These are phyloP conservation scores for Stemphylium vesicarium DNA, from an alignment of 2,329 filamentous ascomycete species.

Conservation along the genomic window DNA sequence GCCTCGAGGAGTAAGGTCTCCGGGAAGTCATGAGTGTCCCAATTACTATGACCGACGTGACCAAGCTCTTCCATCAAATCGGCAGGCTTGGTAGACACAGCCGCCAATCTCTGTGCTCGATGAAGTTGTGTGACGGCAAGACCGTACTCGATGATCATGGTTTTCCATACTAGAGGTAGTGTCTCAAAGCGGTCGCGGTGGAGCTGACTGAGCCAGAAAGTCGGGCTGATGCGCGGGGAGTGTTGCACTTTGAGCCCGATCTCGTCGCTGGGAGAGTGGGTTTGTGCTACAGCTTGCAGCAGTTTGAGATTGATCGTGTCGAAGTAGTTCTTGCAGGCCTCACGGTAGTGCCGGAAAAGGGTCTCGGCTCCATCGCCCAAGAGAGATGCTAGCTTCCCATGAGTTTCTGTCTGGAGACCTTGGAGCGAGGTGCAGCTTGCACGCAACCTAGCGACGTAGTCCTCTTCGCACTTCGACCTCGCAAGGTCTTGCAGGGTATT, in stretches of 20 bases:
- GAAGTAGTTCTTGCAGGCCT: constrained; percentile 7
- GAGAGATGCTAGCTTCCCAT: background rate
- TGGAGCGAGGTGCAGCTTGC: constrained; percentile 22
- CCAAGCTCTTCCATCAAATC: constrained; percentile 45
- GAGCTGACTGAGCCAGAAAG: constrained; percentile 35
- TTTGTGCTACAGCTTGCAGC: constrained; percentile 12
- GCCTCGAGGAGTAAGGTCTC: constrained; percentile 70
- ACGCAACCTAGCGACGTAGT: constrained; percentile 27
- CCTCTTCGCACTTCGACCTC: constrained; percentile 22
- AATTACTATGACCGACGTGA: constrained; percentile 63
- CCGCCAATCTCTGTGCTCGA: constrained; percentile 34
- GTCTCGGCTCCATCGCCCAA: constrained; percentile 8
- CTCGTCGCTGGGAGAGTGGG: background rate
- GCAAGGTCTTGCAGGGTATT: constrained; percentile 12
- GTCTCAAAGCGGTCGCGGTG: constrained; percentile 18
- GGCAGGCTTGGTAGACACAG: constrained; percentile 12
- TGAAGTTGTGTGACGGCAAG: constrained; percentile 37
- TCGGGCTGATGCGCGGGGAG: constrained; percentile 29
- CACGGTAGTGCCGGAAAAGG: constrained; percentile 12
- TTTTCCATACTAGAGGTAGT: constrained; percentile 25
- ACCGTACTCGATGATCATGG: constrained; percentile 30
- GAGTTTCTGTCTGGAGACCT: background rate
- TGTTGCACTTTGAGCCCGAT: constrained; percentile 9
- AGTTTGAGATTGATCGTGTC: constrained; percentile 25
- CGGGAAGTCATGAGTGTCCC: constrained; percentile 59